Evolutionary conservation across 148 eudicot genomes (phyloP).

Genomic region (Drosera capensis): DNA sequence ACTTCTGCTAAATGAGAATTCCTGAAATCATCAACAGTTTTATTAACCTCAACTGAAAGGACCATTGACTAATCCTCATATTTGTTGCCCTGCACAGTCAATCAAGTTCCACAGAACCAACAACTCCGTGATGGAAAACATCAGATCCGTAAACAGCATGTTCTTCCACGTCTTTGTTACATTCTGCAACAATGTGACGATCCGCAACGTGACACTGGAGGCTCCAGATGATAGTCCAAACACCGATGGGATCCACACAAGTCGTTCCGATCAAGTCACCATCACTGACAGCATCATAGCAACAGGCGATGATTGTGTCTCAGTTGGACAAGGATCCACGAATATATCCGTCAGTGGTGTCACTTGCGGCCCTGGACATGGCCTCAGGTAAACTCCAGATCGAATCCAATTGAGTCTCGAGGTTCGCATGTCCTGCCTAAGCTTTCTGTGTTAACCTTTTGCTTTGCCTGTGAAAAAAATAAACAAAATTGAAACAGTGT

Average conservation of each 20-base stretch:
- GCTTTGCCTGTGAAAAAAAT: background rate
- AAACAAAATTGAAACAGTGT: too few species aligned
- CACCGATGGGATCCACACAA: constrained; percentile 42
- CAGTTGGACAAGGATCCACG: constrained; percentile 24
- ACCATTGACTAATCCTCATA: background rate
- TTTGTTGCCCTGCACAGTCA: constrained; percentile 21
- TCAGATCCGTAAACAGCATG: constrained; percentile 34
- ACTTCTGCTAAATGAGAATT: background rate
- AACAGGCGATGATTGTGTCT: constrained; percentile 53
- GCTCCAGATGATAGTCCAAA: constrained; percentile 40
- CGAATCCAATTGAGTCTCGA: too few species aligned
- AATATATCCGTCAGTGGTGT: constrained; percentile 21
- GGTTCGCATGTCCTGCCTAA: too few species aligned
- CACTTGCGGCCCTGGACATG: constrained; percentile 52
- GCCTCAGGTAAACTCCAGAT: constrained; percentile 36
- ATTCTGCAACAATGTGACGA: constrained; percentile 8
- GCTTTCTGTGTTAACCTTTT: too few species aligned
- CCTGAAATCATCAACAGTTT: background rate
- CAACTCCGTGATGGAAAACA: constrained; percentile 19
- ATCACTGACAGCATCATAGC: constrained; percentile 16
- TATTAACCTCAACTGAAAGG: background rate
- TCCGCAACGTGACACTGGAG: constrained; percentile 16
- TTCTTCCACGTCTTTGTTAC: constrained; percentile 32
- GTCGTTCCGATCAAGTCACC: constrained; percentile 11
- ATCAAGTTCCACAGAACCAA: constrained; percentile 18